Evolutionary conservation across 2,329 filamentous ascomycete genomes (phyloP).

Genomic region (Alternaria triticina): DNA sequence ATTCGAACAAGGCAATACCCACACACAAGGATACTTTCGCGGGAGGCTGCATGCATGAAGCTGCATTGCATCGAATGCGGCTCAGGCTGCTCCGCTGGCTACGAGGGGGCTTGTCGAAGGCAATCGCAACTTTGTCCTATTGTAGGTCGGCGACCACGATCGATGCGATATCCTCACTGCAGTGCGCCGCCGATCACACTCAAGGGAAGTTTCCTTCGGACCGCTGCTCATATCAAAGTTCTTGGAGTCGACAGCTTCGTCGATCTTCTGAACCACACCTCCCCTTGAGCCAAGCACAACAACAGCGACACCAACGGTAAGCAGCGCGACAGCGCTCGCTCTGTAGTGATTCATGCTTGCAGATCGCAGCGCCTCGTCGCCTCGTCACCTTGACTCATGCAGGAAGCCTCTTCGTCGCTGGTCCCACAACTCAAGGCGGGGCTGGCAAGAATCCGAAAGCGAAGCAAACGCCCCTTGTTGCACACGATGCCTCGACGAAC

Average conservation of each 20-base stretch:
- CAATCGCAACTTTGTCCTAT: neutral
- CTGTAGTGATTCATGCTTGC: neutral
- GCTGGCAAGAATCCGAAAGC: slow-evolving; percentile 5
- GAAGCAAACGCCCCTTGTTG: slow-evolving; percentile 4
- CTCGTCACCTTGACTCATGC: neutral
- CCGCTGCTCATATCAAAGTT: neutral
- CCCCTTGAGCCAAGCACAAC: neutral
- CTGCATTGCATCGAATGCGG: neutral
- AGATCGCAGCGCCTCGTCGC: neutral
- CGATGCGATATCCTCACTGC: neutral
- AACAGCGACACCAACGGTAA: neutral
- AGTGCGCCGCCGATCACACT: neutral
- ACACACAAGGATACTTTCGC: neutral
- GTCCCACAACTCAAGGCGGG: slow-evolving; percentile 3
- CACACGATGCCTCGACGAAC: neutral
- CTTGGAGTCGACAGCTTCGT: neutral
- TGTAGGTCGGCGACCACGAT: neutral
- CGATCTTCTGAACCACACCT: neutral
- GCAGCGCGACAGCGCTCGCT: neutral
- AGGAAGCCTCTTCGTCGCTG: neutral
- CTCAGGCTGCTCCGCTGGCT: neutral
- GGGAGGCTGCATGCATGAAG: neutral
- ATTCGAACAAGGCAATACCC: neutral
- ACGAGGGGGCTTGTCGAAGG: neutral
- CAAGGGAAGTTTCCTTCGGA: neutral